Percentiles rank a stretch among this genome's conserved stretches.
Evolutionary conservation across 495 filamentous ascomycete genomes (phyloP).

Genomic region (Talaromyces ruber): DNA sequence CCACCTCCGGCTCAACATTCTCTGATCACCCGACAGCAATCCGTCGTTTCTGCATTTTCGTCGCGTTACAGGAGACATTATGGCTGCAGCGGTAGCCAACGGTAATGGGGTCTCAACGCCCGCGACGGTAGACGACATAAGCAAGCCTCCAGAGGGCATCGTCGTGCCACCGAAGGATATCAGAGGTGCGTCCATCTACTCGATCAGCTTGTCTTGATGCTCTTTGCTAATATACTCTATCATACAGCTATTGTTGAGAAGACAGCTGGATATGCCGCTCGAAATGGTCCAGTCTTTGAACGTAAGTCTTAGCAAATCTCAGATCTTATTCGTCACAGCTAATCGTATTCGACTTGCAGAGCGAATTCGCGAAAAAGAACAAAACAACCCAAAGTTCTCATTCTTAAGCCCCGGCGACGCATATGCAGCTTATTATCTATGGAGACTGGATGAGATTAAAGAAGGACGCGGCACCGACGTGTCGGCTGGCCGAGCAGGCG

Average conservation of each 20-base stretch:
- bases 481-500: constrained; percentile 65
- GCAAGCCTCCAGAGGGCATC: constrained; percentile 72
- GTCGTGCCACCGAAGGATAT: constrained; percentile 82
- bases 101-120: constrained; percentile 42
- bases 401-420: constrained; percentile 77
- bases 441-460: constrained; percentile 79
- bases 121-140: constrained; percentile 40
- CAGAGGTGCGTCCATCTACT: constrained; percentile 39
- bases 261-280: constrained; percentile 88
- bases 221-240: constrained; percentile 19
- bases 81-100: constrained; percentile 51
- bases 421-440: constrained; percentile 82
- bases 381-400: constrained; percentile 80
- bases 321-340: background rate
- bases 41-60: background rate
- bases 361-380: constrained; percentile 78
- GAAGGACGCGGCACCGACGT: constrained; percentile 74
- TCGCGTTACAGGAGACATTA: constrained; percentile 10
- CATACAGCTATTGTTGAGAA: constrained; percentile 71
- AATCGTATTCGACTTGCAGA: constrained; percentile 32
- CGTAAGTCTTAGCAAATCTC: constrained; percentile 28
- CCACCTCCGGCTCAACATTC: background rate
- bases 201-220: background rate
- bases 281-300: constrained; percentile 76
- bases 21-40: background rate